Evolutionary conservation across 306 rosid species (phyloP), one percentile per base, ranked within the genome.

Genomic region (Lupinus albus): DNA sequence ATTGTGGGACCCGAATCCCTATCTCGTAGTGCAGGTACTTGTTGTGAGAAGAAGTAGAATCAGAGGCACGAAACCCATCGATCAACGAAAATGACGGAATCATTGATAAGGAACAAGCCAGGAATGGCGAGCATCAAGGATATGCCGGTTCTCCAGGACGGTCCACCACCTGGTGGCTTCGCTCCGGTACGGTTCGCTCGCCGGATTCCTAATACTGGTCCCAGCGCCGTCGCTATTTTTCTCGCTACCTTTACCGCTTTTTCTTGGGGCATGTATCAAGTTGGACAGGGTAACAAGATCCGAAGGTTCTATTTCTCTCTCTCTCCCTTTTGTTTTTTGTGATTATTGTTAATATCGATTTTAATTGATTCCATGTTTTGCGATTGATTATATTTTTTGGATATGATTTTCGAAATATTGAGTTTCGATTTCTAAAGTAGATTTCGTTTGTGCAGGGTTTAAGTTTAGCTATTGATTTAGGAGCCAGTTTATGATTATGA

Each of bases 241-340:
- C 89, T 90, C 74, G 60, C 92, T 1, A 39, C 96, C 3, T 85
- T 94, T 52, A 96, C 96, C 30, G 78, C 82, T 42, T 94, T 91
- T 84, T 90, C 99, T 5, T 94, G 92, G 91, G 99, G 99, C 67
- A 90, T 94, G 99, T 94, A 94, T 79, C 87, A 88, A 86, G 97
- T 94, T 38, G 99, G 99, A 46, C 79, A 88, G 84, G 99, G 99
- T 61, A 94, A 94, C 85, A 82, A 90, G 89, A 84, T 82, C 91
- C 95, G 99, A 68, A 88, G 97, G 99, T 86, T 4, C 15, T 76
- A 39, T 36, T 10, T 30, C 60, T 80, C 18, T 16, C 76, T 56
- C 16, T 28, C 68, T 57, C 1, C 11, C 12, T 1, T 10, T 41
- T 2, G 11, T 10, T 10, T 10, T 38, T 7, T 38, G 11, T 6